Conservation (phyloP, 2,329 filamentous ascomycete species). For the Sporothrix brasiliensis region DNA sequence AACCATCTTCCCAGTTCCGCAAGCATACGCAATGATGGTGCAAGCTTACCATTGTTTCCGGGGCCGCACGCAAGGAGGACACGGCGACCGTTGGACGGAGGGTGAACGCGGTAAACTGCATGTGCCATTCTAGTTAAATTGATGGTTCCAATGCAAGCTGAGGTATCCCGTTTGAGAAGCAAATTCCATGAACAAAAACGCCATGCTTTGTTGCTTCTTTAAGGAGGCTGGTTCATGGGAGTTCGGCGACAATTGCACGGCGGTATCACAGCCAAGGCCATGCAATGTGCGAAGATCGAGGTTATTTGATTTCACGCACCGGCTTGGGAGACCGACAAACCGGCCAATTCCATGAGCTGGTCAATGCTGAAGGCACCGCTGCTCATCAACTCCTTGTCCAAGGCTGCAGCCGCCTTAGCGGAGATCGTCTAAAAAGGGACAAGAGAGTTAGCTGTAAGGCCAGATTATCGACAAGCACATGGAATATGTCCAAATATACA, state of each 20-base stretch:
- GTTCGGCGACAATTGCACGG: not conserved
- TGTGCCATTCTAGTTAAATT: not conserved
- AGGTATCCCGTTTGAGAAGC: not conserved
- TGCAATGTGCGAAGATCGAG: too few relatives aligned
- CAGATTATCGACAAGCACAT: not conserved
- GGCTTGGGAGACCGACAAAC: constrained; percentile 88
- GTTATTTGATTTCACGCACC: constrained; percentile 53
- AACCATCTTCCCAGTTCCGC: too few relatives aligned
- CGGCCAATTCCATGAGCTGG: constrained; percentile 95
- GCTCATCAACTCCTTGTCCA: constrained; percentile 94
- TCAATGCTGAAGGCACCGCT: constrained; percentile 86
- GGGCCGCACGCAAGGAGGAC: constrained; percentile 92
- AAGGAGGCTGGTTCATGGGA: too few relatives aligned
- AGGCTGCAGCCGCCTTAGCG: constrained; percentile 81
- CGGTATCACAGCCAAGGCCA: not conserved
- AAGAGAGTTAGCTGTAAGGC: not conserved
- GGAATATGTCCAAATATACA: not conserved
- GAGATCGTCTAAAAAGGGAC: constrained; percentile 69
- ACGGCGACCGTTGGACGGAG: constrained; percentile 67
- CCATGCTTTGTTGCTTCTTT: too few relatives aligned
- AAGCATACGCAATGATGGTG: not conserved
- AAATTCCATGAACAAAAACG: not conserved
- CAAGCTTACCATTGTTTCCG: constrained; percentile 64
- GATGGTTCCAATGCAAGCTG: too few relatives aligned
- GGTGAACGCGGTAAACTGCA: constrained; percentile 83